A percentile compares a stretch with the other conserved stretches of the same genome.
Conservation (phyloP, 2,329 filamentous ascomycete species). For the Colletotrichum nymphaeae region DNA sequence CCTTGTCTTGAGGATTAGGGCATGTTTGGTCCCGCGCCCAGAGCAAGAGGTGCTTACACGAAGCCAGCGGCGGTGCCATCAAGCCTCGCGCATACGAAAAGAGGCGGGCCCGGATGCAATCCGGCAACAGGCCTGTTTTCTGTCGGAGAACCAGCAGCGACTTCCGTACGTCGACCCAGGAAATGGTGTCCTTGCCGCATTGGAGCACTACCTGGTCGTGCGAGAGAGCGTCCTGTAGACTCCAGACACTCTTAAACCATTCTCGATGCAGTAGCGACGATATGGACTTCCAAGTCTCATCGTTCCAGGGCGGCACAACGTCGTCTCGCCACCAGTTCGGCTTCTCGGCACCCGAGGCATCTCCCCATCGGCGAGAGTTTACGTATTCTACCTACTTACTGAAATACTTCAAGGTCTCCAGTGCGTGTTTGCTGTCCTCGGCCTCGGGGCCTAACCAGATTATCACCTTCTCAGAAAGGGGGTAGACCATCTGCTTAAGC, state of each 20-base stretch:
- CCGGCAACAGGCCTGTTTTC: neutral
- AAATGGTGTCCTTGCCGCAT: no score
- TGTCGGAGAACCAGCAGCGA: neutral
- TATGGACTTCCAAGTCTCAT: no score
- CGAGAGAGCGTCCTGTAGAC: no score
- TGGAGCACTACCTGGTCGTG: no score
- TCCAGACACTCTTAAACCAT: no score
- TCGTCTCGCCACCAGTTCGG: no score
- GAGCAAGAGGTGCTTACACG: neutral
- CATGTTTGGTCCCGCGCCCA: neutral
- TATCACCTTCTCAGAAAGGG: neutral
- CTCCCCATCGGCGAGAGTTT: neutral
- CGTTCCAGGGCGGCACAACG: no score
- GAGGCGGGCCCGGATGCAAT: neutral
- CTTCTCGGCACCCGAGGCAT: no score
- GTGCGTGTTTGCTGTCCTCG: neutral
- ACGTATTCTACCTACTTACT: neutral
- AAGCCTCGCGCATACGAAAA: neutral
- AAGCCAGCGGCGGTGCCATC: neutral
- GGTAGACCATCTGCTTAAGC: neutral
- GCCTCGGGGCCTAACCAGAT: neutral
- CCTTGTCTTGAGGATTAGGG: neutral
- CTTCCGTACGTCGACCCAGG: neutral
- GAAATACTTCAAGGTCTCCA: neutral
- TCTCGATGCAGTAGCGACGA: no score